These are phyloP conservation scores for Cucurbitaria berberidis DNA, from an alignment of 2,329 filamentous ascomycete species.

Conservation along the genomic window DNA sequence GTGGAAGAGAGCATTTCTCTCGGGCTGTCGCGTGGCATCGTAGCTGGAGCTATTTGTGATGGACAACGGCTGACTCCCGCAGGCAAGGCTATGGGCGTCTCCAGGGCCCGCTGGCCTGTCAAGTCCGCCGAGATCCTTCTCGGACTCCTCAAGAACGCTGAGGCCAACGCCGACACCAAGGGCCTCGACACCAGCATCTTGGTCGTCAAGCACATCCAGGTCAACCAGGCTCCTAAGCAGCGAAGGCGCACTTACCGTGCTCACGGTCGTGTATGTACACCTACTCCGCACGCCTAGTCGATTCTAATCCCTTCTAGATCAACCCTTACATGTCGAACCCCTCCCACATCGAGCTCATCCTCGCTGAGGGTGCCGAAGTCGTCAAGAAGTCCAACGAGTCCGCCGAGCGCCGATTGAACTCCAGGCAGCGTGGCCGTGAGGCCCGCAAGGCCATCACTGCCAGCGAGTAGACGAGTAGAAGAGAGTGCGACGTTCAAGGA, in stretches of 20 bases:
- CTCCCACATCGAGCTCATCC: slow-evolving; percentile 99
- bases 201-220: slow-evolving; percentile 99
- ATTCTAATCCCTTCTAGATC: slow-evolving; percentile 66
- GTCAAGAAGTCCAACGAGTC: slow-evolving; percentile 85
- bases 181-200: slow-evolving; percentile 85
- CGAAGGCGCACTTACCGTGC: slow-evolving; percentile 99
- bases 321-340: slow-evolving; percentile 99
- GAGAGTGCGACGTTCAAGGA: slow-evolving; percentile 24
- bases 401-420: slow-evolving; percentile 76
- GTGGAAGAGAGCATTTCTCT: slow-evolving; percentile 3
- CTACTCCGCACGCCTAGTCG: background rate
- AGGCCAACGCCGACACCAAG: slow-evolving; percentile 54
- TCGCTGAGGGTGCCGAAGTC: slow-evolving; percentile 95
- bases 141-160: slow-evolving; percentile 73
- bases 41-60: background rate
- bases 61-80: slow-evolving; percentile 34
- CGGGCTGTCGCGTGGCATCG: background rate
- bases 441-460: slow-evolving; percentile 67
- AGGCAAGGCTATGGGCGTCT: slow-evolving; percentile 99
- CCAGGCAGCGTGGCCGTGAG: slow-evolving; percentile 84
- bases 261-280: slow-evolving; percentile 91
- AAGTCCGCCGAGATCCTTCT: slow-evolving; percentile 99
- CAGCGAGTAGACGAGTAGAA: slow-evolving; percentile 43
- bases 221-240: slow-evolving; percentile 99
- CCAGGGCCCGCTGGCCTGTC: slow-evolving; percentile 97